Evolutionary conservation across 2,329 filamentous ascomycete genomes (phyloP).

Genomic region (Apiospora sp.): DNA sequence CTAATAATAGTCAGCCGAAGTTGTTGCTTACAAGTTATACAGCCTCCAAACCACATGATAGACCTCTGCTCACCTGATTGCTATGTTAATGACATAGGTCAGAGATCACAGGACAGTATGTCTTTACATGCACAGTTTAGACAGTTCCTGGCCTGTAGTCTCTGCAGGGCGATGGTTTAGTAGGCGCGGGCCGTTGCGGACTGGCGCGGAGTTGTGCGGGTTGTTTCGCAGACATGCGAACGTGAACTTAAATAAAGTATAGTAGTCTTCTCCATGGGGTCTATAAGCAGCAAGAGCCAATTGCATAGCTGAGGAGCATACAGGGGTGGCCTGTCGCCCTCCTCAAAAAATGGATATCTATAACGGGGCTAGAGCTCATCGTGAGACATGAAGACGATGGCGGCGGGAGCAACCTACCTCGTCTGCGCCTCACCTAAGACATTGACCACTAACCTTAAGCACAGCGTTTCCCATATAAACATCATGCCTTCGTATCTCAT

Average conservation of each 20-base stretch:
- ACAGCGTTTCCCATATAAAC: background rate
- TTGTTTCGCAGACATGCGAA: background rate
- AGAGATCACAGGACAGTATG: too few species aligned
- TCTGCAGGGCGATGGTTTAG: background rate
- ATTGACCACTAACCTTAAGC: background rate
- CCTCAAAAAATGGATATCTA: conserved; percentile 7
- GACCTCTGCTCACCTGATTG: background rate
- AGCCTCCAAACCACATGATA: background rate
- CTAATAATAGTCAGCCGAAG: background rate
- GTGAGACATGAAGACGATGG: background rate
- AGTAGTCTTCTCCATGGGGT: background rate
- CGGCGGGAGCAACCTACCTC: background rate
- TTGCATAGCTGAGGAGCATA: background rate
- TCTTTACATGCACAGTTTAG: too few species aligned
- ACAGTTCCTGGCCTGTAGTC: background rate
- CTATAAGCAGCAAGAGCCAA: background rate
- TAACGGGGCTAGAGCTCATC: background rate
- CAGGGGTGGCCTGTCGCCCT: background rate
- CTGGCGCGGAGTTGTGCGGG: background rate
- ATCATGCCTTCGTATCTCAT: conserved; percentile 8
- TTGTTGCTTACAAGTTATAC: background rate
- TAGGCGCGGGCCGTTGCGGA: background rate
- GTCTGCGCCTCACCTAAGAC: background rate
- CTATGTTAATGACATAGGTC: too few species aligned
- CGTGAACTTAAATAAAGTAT: background rate